phyloP scores from a whole-genome alignment of 495 filamentous ascomycete species.

The Cetradonia linearis region DNA sequence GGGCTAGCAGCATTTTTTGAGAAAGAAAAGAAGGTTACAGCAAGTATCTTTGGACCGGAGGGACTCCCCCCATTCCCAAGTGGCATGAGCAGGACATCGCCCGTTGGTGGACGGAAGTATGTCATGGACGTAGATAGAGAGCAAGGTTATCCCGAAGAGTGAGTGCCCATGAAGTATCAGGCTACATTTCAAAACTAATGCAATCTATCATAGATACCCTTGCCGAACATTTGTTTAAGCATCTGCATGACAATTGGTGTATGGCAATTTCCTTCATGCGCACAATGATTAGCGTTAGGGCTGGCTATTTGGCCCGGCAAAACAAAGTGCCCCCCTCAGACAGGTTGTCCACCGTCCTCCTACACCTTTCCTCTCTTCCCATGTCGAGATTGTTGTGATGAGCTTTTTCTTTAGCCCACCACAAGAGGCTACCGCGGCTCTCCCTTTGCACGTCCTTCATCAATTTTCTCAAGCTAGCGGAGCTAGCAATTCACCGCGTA shows the following conservation, averaged over 20 bases:
- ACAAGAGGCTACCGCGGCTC: neutral
- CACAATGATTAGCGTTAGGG: neutral
- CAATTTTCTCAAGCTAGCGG: neutral
- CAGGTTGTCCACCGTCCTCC: neutral
- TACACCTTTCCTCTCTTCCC: neutral
- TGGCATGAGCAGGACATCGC: slow-evolving; percentile 41
- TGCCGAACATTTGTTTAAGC: slow-evolving; percentile 39
- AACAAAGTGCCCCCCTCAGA: neutral
- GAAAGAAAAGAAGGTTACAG: slow-evolving; percentile 49
- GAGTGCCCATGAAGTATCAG: slow-evolving; percentile 21
- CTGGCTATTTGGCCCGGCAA: neutral
- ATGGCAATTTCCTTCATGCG: neutral
- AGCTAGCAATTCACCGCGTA: neutral
- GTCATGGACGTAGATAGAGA: slow-evolving; percentile 32
- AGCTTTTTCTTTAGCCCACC: neutral
- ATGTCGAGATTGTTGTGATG: neutral
- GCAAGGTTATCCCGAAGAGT: slow-evolving; percentile 44
- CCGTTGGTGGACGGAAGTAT: slow-evolving; percentile 32
- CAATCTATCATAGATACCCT: slow-evolving; percentile 34
- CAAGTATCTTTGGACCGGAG: slow-evolving; percentile 56
- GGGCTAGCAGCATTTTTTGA: slow-evolving; percentile 63
- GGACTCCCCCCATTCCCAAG: slow-evolving; percentile 78
- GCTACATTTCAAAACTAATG: slow-evolving; percentile 23
- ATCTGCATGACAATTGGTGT: neutral
- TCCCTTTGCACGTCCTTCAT: neutral